A percentile compares a stretch with the other conserved stretches of the same genome.
Evolutionary conservation across 2,329 filamentous ascomycete species (phyloP).

Genomic region (Leptodontidium sp.): DNA sequence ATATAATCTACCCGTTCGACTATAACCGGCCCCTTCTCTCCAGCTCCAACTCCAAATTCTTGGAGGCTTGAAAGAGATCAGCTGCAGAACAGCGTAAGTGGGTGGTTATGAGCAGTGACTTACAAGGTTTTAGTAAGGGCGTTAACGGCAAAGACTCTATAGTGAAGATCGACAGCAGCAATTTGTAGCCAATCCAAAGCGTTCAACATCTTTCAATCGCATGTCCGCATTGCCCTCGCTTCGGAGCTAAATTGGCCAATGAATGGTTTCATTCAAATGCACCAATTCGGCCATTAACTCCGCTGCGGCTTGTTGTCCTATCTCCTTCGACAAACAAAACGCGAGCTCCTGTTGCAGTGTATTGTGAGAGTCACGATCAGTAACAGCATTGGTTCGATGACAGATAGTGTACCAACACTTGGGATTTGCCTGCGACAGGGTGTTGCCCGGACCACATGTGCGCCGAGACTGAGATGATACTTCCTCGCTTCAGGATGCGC

Average conservation of each 20-base stretch:
- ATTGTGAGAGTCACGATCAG: no score
- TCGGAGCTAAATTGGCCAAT: not conserved
- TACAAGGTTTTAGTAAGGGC: not conserved
- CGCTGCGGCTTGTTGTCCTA: not conserved
- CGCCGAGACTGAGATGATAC: no score
- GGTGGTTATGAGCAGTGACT: not conserved
- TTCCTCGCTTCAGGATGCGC: no score
- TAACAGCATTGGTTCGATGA: no score
- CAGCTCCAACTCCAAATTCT: not conserved
- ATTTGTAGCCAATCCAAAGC: not conserved
- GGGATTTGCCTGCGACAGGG: no score
- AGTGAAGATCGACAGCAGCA: conserved; percentile 1
- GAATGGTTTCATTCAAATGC: conserved; percentile 1
- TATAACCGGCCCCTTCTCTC: conserved; percentile 1
- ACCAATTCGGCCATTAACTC: not conserved
- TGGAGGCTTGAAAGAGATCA: conserved; percentile 1
- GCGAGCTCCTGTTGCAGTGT: not conserved
- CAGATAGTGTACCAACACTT: no score
- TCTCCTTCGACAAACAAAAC: conserved; percentile 1
- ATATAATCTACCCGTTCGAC: not conserved
- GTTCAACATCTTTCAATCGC: not conserved
- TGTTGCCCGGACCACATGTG: no score
- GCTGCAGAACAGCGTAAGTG: conserved; percentile 1
- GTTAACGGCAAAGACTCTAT: not conserved
- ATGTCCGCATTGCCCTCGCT: conserved; percentile 1